Evolutionary conservation across 2,329 filamentous ascomycete genomes (phyloP), one percentile per base, ranked within the genome.

Genomic region (Pseudogymnoascus sp.): DNA sequence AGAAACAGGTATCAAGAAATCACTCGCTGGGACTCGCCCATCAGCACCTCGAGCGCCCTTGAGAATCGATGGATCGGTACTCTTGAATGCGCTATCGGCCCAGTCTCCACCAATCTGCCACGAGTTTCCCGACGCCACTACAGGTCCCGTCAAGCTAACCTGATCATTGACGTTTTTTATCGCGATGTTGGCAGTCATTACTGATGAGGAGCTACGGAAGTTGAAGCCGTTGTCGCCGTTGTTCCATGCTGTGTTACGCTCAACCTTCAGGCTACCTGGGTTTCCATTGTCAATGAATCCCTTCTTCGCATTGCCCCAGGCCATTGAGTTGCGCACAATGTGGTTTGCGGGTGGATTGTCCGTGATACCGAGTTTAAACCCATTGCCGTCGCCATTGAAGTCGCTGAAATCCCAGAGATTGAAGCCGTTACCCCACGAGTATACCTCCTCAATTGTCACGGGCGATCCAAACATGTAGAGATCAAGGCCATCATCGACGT

Each of bases 401-500:
- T 72, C 63, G 7, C 63, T 66, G 68, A 81, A 81, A 37, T 67
- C 70, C 78, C 78, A 81, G 19, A 74, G 72, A 63, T 81, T 78
- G 62, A 78, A 71, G 6, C 78, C 78, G 62, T 81, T 81, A 22
- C 78, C 78, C 77, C 77, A 81, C 0, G 78, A 68, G 37, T 78
- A 73, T 0, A 76, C 77, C 43, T 81, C 78, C 28, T 78, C 72
- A 40, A 81, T 72, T 0, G 77, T 79, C 10, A 80, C 66, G 6
- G 74, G 70, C 5, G 75, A 78, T 61, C 74, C 75, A 64, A 80
- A 81, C 70, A 72, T 70, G 59, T 61, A 80, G 0, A 80, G 69
- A 66, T 80, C 78, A 4, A 80, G 70, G 1, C 79, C 79, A 61
- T 82, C 79, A 40, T 82, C 79, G 6, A 81, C 79, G 33, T 82